Evolutionary conservation across 768 basidiomycete species (phyloP).

Genomic region (Lactifluus hygrophoroides): DNA sequence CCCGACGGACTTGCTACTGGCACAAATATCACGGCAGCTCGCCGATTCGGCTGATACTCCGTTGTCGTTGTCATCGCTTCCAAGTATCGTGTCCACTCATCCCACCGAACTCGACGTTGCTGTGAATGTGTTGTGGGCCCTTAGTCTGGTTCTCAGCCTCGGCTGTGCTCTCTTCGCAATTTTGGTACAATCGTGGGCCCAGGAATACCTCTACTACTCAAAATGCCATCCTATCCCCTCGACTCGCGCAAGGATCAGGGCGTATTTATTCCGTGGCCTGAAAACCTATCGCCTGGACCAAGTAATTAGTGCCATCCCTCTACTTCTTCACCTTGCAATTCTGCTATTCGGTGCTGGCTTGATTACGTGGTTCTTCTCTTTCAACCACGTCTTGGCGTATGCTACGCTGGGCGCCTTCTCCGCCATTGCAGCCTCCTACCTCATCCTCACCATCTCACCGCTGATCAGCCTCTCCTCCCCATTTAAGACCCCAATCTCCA

Average conservation of each 20-base stretch:
- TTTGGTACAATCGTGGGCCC: constrained; percentile 13
- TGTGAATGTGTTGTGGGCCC: constrained; percentile 7
- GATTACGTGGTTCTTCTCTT: constrained; percentile 5
- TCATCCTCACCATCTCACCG: constrained; percentile 9
- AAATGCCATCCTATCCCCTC: constrained; percentile 7
- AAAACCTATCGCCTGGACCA: neutral
- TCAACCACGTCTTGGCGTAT: constrained; percentile 11
- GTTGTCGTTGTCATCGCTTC: neutral
- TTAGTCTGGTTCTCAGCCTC: constrained; percentile 11
- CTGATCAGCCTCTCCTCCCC: constrained; percentile 11
- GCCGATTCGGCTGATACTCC: neutral
- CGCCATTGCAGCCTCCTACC: neutral
- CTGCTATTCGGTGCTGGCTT: constrained; percentile 16
- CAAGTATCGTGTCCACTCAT: neutral
- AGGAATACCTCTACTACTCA: constrained; percentile 1
- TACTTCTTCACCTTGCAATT: constrained; percentile 16
- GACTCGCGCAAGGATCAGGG: constrained; percentile 12
- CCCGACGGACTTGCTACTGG: neutral
- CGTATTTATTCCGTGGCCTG: constrained; percentile 12
- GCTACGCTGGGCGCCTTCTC: neutral
- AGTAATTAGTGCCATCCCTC: constrained; percentile 1
- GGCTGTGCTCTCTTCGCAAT: constrained; percentile 2
- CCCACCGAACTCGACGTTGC: neutral
- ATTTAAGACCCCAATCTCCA: constrained; percentile 15
- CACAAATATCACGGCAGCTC: constrained; percentile 9